phyloP scores from a whole-genome alignment of 345 rosid species.

The Stellera chamaejasme region DNA sequence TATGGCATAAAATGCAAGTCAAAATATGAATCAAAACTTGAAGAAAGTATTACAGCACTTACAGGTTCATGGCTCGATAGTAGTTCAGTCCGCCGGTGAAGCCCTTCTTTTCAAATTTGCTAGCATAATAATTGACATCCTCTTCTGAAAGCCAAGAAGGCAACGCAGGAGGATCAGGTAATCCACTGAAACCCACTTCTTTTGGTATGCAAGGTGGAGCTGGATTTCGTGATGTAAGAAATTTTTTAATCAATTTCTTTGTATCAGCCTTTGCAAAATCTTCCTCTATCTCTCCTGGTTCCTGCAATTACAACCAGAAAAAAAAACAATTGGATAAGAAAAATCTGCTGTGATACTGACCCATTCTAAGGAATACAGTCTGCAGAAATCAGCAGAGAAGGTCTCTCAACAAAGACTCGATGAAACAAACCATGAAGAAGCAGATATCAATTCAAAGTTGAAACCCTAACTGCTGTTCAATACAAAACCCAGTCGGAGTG shows the following conservation, averaged over 20 bases:
- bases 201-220: constrained; percentile 50
- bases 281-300: constrained; percentile 60
- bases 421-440: no score
- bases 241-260: constrained; percentile 30
- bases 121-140: constrained; percentile 50
- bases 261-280: constrained; percentile 64
- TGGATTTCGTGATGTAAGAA: constrained; percentile 35
- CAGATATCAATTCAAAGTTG: no score
- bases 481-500: no score
- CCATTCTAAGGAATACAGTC: no score
- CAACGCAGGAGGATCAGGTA: constrained; percentile 34
- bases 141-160: constrained; percentile 75
- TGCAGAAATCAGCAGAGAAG: no score
- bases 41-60: constrained; percentile 14
- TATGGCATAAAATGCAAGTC: no score
- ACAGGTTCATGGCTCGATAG: constrained; percentile 65
- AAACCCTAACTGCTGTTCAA: no score
- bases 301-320: constrained; percentile 29
- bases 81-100: constrained; percentile 82
- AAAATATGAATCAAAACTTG: no score
- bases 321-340: neutral
- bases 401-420: no score
- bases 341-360: neutral
- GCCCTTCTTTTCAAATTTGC: constrained; percentile 54
- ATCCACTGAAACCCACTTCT: constrained; percentile 41